Conservation (phyloP, 108 stramenopile species). For the Cyclotella cryptica region DNA sequence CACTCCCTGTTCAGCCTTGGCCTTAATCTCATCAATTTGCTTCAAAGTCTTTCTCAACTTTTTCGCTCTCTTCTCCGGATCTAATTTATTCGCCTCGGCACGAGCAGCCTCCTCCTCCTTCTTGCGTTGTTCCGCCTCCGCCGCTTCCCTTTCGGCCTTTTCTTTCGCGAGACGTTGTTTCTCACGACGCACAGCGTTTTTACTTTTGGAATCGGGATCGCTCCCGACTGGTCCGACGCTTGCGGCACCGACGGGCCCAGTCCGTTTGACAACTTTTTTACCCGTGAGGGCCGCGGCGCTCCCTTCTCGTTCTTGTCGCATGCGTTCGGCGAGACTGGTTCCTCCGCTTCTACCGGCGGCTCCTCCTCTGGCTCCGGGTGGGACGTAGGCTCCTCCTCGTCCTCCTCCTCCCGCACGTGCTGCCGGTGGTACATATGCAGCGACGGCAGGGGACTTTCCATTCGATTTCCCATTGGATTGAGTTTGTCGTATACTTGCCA, state of each 20-base stretch:
- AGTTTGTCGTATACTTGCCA: constrained; percentile 28
- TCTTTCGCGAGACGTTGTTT: constrained; percentile 67
- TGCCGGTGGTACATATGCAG: constrained; percentile 83
- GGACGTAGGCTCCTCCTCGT: constrained; percentile 68
- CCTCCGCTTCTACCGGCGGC: constrained; percentile 52
- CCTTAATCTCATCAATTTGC: constrained; percentile 88
- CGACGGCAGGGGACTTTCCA: constrained; percentile 27
- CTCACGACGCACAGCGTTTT: constrained; percentile 78
- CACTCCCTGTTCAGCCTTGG: constrained; percentile 57
- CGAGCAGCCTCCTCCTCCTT: constrained; percentile 46
- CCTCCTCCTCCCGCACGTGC: constrained; percentile 56
- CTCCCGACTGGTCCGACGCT: constrained; percentile 65
- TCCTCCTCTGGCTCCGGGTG: constrained; percentile 65
- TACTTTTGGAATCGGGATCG: constrained; percentile 63
- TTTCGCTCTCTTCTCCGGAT: constrained; percentile 80
- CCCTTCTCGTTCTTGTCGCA: constrained; percentile 85
- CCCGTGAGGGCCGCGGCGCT: constrained; percentile 58
- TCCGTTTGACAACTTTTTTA: constrained; percentile 48
- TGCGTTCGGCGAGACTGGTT: constrained; percentile 75
- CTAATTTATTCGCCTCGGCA: constrained; percentile 47
- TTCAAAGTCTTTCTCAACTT: constrained; percentile 85
- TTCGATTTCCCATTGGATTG: constrained; percentile 40
- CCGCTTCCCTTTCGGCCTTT: constrained; percentile 59
- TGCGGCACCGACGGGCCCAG: constrained; percentile 45
- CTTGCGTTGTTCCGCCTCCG: constrained; percentile 48